phyloP scores from a whole-genome alignment of 2,329 filamentous ascomycete species.

The Cryphonectria radicalis region DNA sequence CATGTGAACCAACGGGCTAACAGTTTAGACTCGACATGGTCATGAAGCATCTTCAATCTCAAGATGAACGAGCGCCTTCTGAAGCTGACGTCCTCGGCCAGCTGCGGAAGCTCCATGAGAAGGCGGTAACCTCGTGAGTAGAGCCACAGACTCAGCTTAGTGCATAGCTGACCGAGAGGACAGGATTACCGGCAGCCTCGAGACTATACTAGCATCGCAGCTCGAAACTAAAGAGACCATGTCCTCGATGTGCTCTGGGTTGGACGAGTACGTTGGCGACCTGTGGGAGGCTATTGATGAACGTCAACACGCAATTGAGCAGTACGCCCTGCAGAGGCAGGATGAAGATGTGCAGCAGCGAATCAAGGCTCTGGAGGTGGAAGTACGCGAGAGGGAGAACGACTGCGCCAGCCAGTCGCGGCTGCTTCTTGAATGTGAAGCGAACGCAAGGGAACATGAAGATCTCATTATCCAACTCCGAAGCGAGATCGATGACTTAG shows the following conservation, averaged over 20 bases:
- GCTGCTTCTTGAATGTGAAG: not conserved
- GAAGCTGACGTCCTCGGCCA: conserved; percentile 10
- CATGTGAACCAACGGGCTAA: not conserved
- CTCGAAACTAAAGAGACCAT: conserved; percentile 17
- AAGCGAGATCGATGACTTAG: conserved; percentile 31
- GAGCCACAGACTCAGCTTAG: not conserved
- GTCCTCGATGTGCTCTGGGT: conserved; percentile 2
- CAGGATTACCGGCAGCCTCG: conserved; percentile 17
- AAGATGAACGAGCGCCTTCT: conserved; percentile 3
- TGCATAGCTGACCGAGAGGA: not conserved
- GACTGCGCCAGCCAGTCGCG: conserved; percentile 2
- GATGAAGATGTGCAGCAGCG: conserved; percentile 22
- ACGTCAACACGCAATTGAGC: conserved; percentile 24
- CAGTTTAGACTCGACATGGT: conserved; percentile 22
- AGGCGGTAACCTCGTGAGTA: conserved; percentile 23
- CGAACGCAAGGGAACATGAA: not conserved
- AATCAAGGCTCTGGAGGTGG: conserved; percentile 26
- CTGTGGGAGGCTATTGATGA: conserved; percentile 27
- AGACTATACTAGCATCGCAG: conserved; percentile 15
- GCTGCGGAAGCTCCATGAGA: conserved; percentile 19
- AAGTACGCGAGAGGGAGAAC: conserved; percentile 21
- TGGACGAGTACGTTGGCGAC: conserved; percentile 20
- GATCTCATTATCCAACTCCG: conserved; percentile 25
- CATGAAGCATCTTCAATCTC: conserved; percentile 2
- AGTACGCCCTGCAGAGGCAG: conserved; percentile 27